These are phyloP conservation scores for Actinomortierella wolfii DNA, from an alignment of 371 early-diverging fungal species.

Conservation along the genomic window DNA sequence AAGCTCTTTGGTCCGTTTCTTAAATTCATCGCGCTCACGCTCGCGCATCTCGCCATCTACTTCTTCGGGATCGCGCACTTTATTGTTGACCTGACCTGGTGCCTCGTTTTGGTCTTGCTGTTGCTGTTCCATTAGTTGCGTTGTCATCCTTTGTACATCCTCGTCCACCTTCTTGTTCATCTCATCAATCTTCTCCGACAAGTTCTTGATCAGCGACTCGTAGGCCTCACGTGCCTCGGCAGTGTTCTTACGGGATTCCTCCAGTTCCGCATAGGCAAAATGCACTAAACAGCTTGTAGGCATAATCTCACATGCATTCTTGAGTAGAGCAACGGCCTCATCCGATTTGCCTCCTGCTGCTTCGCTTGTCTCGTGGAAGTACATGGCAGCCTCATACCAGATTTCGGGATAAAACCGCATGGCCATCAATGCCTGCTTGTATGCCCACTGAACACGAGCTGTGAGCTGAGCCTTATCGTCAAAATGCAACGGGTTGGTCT, in stretches of 20 bases:
- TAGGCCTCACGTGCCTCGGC: constrained; percentile 72
- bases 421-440: constrained; percentile 83
- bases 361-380: constrained; percentile 58
- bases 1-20: constrained; percentile 69
- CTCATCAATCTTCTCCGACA: constrained; percentile 60
- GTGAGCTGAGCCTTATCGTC: constrained; percentile 64
- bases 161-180: constrained; percentile 52
- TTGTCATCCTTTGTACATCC: constrained; percentile 48
- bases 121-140: constrained; percentile 41
- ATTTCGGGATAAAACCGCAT: constrained; percentile 90
- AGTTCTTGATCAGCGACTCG: constrained; percentile 66
- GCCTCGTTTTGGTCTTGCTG: constrained; percentile 54
- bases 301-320: constrained; percentile 73
- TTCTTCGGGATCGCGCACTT: constrained; percentile 60
- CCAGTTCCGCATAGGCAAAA: constrained; percentile 86
- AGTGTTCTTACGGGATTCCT: constrained; percentile 77
- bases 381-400: constrained; percentile 84
- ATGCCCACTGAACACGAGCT: constrained; percentile 83
- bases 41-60: constrained; percentile 85
- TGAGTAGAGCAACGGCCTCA: constrained; percentile 76
- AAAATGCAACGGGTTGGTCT: constrained; percentile 81
- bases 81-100: constrained; percentile 39
- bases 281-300: constrained; percentile 82
- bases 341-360: constrained; percentile 56
- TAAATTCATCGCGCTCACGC: constrained; percentile 66